Conservation (phyloP, 1,284 basidiomycete species). For the Cutaneotrichosporon cutaneum region DNA sequence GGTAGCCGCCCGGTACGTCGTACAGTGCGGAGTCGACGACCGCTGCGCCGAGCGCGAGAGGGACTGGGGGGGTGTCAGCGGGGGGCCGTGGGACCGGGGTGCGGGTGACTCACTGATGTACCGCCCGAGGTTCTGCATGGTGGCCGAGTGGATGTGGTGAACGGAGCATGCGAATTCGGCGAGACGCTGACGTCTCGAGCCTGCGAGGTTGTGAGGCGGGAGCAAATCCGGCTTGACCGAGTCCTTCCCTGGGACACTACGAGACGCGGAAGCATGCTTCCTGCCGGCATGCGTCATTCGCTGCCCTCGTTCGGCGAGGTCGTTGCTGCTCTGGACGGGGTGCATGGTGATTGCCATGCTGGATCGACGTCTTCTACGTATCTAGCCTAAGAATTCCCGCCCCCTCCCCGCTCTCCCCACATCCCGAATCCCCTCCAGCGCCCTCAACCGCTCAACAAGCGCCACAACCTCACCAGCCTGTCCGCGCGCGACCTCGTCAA, state of each 20-base stretch:
- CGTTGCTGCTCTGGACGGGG: not conserved
- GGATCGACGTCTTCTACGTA: too few relatives aligned
- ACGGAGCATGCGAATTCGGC: conserved; percentile 5
- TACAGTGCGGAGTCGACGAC: conserved; percentile 76
- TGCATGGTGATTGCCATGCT: not conserved
- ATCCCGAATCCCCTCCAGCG: conserved; percentile 1
- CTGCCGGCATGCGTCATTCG: not conserved
- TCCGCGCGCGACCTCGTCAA: conserved; percentile 67
- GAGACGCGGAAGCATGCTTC: not conserved
- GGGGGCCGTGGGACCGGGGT: not conserved
- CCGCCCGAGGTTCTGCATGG: conserved; percentile 37
- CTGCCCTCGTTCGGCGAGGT: not conserved
- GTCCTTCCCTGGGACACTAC: not conserved
- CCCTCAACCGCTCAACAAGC: conserved; percentile 18
- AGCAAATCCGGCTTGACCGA: conserved; percentile 9
- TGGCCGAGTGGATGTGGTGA: conserved; percentile 1
- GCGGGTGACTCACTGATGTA: conserved; percentile 29
- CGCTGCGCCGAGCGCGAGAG: conserved; percentile 67
- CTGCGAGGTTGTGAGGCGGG: not conserved
- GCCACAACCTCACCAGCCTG: conserved; percentile 72
- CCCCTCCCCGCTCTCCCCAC: not conserved
- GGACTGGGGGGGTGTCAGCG: conserved; percentile 62
- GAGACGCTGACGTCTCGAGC: conserved; percentile 16
- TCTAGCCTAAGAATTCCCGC: conserved; percentile 6
- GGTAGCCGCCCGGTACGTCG: conserved; percentile 84